These are phyloP conservation scores for Scutellaria barbata DNA, from an alignment of 257 asterid genomes.

Conservation along the genomic window DNA sequence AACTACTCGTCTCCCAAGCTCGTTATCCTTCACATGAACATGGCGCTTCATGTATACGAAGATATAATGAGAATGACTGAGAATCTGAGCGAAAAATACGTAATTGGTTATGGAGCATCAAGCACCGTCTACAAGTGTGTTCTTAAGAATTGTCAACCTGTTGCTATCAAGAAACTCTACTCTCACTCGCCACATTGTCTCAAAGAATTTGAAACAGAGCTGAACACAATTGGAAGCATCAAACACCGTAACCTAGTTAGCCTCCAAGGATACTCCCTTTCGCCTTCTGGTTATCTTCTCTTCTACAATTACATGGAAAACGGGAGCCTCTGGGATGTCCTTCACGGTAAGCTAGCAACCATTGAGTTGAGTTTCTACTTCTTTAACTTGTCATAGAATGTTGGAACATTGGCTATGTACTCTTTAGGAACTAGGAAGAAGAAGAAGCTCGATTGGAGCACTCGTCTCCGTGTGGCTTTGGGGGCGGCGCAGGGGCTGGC, in stretches of 20 bases:
- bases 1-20: constrained; percentile 82
- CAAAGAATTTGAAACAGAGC: constrained; percentile 90
- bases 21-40: constrained; percentile 92
- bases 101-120: constrained; percentile 89
- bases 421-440: constrained; percentile 63
- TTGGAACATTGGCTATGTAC: background rate
- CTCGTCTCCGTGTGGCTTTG: constrained; percentile 71
- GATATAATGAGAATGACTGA: constrained; percentile 98
- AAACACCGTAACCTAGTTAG: constrained; percentile 93
- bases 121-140: constrained; percentile 95
- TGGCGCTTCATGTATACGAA: constrained; percentile 95
- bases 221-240: constrained; percentile 87
- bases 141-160: constrained; percentile 88
- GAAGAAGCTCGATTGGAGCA: constrained; percentile 80
- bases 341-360: constrained; percentile 63
- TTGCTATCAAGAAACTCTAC: constrained; percentile 86
- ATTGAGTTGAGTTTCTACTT: background rate
- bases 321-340: constrained; percentile 94
- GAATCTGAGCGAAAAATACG: constrained; percentile 80
- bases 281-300: constrained; percentile 77
- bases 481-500: constrained; percentile 95
- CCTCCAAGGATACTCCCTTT: constrained; percentile 92
- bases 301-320: constrained; percentile 97
- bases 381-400: too few relatives aligned
- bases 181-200: constrained; percentile 78